These are phyloP conservation scores for Papiliotrema flavescens DNA, from an alignment of 1,284 basidiomycete genomes.

Conservation along the genomic window DNA sequence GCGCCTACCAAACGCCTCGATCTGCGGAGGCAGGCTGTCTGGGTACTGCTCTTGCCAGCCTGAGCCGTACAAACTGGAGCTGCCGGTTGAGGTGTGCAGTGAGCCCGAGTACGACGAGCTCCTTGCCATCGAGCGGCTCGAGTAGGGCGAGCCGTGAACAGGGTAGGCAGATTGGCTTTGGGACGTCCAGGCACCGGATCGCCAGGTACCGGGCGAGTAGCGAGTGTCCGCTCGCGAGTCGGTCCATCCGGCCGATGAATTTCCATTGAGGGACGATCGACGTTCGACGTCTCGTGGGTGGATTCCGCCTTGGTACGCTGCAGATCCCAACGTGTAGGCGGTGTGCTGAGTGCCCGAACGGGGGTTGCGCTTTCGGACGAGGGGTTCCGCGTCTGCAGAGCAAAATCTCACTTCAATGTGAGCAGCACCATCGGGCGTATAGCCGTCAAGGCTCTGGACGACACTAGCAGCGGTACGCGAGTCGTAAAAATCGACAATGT, in stretches of 20 bases:
- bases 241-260: background rate
- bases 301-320: background rate
- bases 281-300: background rate
- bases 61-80: background rate
- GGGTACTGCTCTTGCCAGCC: background rate
- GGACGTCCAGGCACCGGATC: background rate
- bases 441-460: conserved; percentile 19
- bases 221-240: background rate
- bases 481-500: conserved; percentile 40
- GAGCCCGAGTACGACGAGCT: background rate
- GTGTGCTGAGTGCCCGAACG: background rate
- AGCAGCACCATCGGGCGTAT: conserved; percentile 10
- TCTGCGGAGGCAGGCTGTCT: background rate
- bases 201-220: background rate
- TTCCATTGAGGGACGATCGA: background rate
- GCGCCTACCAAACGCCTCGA: conserved; percentile 15
- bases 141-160: background rate
- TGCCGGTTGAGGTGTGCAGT: background rate
- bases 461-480: conserved; percentile 29
- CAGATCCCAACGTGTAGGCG: conserved; percentile 12
- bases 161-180: background rate
- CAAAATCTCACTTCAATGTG: conserved; percentile 10
- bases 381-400: background rate
- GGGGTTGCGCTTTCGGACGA: background rate
- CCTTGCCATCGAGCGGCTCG: background rate